A percentile compares a stretch with the other conserved stretches of the same genome.
These are phyloP conservation scores for Tillandsia fasciculata DNA, from an alignment of 176 grass and related monocot species.

Conservation along the genomic window DNA sequence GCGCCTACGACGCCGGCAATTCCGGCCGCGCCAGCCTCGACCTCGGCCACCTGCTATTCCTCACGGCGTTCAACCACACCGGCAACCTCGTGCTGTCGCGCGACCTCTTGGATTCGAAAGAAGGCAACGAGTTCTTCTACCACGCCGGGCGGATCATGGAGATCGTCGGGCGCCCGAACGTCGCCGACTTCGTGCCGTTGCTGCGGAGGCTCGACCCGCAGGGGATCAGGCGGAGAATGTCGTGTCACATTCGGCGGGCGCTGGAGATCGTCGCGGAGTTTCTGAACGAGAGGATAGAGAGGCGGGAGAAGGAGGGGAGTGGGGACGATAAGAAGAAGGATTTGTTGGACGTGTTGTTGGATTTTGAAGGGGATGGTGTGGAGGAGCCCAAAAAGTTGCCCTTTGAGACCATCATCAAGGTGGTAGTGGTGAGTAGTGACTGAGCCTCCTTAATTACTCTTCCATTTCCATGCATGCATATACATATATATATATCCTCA, in stretches of 20 bases:
- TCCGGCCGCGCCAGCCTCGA: background rate
- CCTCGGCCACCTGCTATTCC: slow-evolving; percentile 4
- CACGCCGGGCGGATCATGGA: slow-evolving; percentile 15
- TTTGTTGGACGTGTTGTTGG: slow-evolving; percentile 8
- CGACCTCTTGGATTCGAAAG: slow-evolving; percentile 2
- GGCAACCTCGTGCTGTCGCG: slow-evolving; percentile 10
- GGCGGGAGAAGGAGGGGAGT: slow-evolving; percentile 4
- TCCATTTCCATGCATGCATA: too few relatives aligned
- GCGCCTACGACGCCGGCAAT: background rate
- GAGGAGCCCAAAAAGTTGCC: slow-evolving; percentile 6
- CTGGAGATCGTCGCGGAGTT: background rate
- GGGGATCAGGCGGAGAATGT: background rate
- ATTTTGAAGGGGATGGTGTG: slow-evolving; percentile 12
- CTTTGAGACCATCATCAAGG: slow-evolving; percentile 8
- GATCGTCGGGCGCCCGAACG: slow-evolving; percentile 7
- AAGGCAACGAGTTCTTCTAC: slow-evolving; percentile 5
- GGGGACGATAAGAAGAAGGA: slow-evolving; percentile 12
- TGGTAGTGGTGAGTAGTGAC: background rate
- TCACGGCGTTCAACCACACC: slow-evolving; percentile 14
- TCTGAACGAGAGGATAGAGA: background rate
- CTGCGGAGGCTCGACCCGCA: background rate
- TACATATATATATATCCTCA: background rate
- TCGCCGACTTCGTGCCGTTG: background rate
- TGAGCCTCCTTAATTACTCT: too few relatives aligned
- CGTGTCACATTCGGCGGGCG: background rate